Conservation (phyloP, 2,329 filamentous ascomycete genomes). For the Botrytis aclada region DNA sequence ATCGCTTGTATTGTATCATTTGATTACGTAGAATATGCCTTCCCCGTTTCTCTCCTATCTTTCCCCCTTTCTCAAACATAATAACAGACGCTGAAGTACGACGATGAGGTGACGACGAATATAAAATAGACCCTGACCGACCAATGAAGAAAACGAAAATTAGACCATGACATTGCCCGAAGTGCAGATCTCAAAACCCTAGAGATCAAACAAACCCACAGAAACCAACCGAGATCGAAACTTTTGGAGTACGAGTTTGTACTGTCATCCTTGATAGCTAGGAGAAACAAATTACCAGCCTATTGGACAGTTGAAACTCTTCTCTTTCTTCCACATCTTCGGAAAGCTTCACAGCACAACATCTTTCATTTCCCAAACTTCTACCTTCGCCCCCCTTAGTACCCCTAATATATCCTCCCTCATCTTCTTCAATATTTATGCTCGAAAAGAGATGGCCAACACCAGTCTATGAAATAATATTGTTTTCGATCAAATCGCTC, state of each 20-base stretch:
- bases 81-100: conserved; percentile 23
- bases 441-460: conserved; percentile 33
- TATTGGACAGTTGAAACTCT: conserved; percentile 20
- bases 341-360: conserved; percentile 33
- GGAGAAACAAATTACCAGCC: conserved; percentile 29
- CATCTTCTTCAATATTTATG: conserved; percentile 26
- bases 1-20: conserved; percentile 19
- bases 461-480: conserved; percentile 38
- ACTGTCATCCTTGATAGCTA: conserved; percentile 22
- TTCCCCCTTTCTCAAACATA: conserved; percentile 17
- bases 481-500: conserved; percentile 37
- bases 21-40: conserved; percentile 30
- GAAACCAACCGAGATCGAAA: conserved; percentile 26
- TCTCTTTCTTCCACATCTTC: conserved; percentile 20
- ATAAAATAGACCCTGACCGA: conserved; percentile 19
- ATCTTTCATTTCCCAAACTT: conserved; percentile 29
- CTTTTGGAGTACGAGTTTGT: conserved; percentile 25
- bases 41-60: conserved; percentile 17
- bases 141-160: conserved; percentile 22
- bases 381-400: conserved; percentile 20
- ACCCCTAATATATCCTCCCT: conserved; percentile 21
- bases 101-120: conserved; percentile 17
- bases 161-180: conserved; percentile 27
- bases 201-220: conserved; percentile 22
- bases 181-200: conserved; percentile 24